Base-by-base conservation (phyloP, 495 filamentous ascomycete genomes). In the Amorphotheca resinae region DNA sequence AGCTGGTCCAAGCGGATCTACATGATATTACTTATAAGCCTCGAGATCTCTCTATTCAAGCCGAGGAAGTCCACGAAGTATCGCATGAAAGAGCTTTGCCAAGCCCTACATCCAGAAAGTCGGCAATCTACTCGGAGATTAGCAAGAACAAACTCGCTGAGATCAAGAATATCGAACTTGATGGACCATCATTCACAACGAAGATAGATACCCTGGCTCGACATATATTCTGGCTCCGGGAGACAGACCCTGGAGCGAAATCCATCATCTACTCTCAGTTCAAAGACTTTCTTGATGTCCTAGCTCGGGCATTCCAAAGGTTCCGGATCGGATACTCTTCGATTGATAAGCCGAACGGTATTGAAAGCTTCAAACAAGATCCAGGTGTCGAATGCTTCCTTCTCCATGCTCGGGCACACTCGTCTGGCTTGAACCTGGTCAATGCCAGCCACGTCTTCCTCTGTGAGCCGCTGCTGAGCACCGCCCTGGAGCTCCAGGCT, bases 361-460 rank as follows among this genome's bases (percentile, higher is more conserved):
- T 89, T 49, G 62, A 74, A 22, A 70, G 61, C 0, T 96, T 96
- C 67, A 80, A 79, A 50, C 67, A 73, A 7, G 79, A 95, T 50
- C 76, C 86, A 0, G 65, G 64, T 17, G 63, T 82, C 6, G 86
- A 94, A 54, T 87, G 83, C 54, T 91, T 98, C 46, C 68, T 95
- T 5, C 67, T 98, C 33, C 85, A 95, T 54, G 87, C 87, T 1
- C 81, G 84, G 45, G 79, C 87, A 0, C 85, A 94, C 55, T 82
- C 85, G 2, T 84, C 83, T 1, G 89, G 89, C 0, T 63, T 98
- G 21, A 98, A 88, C 49, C 67, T 98, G 3, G 77, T 94, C 49
- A 88, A 89, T 57, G 91, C 89, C 3, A 94, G 79, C 9, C 84
- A 98, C 57, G 87, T 98, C 1, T 89, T 98, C 51, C 66, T 98